Conservation (phyloP, 192 early-diverging fungal species). For the Backusella parvicylindrica region DNA sequence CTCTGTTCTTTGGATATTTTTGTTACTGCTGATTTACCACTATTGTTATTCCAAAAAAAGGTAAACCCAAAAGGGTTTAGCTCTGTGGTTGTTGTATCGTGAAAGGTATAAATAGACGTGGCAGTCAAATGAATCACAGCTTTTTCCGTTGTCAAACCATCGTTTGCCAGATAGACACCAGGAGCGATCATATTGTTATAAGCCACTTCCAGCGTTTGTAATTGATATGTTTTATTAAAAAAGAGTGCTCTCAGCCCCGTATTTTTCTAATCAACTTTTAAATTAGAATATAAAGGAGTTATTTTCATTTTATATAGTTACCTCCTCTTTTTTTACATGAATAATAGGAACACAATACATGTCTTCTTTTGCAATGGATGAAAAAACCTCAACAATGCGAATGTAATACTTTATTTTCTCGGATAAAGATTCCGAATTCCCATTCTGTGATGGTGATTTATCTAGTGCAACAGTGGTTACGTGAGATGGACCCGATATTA, state of each 20-base stretch:
- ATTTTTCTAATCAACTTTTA: not conserved
- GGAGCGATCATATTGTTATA: not conserved
- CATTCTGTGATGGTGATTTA: not conserved
- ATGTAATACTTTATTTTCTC: not conserved
- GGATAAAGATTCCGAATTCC: not conserved
- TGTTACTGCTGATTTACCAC: too few relatives aligned
- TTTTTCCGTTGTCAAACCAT: not conserved
- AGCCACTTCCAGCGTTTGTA: not conserved
- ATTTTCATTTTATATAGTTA: not conserved
- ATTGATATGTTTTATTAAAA: not conserved
- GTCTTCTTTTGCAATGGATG: not conserved
- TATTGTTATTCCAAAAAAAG: not conserved
- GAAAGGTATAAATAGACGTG: not conserved
- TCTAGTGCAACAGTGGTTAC: not conserved
- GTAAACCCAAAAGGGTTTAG: slow-evolving; percentile 6
- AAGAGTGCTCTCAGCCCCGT: not conserved
- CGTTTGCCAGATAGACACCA: not conserved
- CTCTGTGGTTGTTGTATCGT: not conserved
- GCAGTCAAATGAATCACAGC: not conserved
- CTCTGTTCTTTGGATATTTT: not conserved
- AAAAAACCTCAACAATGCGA: not conserved
- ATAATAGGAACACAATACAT: not conserved
- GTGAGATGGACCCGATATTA: not conserved
- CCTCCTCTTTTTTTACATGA: not conserved
- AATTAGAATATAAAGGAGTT: not conserved